Percentiles rank a stretch among this genome's conserved stretches.
Conservation (phyloP, 331 rosid species). For the Pyracantha coccinea region DNA sequence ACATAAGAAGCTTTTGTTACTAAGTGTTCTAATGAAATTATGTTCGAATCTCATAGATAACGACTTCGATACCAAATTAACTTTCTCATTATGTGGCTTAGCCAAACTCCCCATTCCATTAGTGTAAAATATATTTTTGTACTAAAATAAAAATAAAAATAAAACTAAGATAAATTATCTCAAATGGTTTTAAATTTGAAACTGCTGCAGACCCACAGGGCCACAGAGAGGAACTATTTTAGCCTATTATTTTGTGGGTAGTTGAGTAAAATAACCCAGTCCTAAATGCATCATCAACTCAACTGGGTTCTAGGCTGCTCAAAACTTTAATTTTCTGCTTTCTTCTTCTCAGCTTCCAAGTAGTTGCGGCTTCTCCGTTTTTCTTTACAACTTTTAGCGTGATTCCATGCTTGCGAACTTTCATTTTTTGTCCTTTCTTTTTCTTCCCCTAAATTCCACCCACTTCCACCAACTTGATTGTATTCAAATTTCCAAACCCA, state of each 20-base stretch:
- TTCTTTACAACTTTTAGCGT: slow-evolving; percentile 16
- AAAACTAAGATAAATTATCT: not conserved
- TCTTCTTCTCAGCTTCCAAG: not conserved
- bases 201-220: not conserved
- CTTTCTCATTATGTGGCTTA: too few relatives aligned
- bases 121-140: too few relatives aligned
- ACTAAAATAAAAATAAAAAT: too few relatives aligned
- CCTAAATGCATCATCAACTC: not conserved
- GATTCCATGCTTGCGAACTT: slow-evolving; percentile 27
- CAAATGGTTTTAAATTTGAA: not conserved
- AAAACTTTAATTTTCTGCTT: slow-evolving; percentile 7
- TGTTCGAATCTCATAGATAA: too few relatives aligned
- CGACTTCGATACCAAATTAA: too few relatives aligned
- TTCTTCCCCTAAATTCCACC: slow-evolving; percentile 8
- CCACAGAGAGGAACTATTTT: not conserved
- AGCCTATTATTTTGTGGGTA: not conserved
- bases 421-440: slow-evolving; percentile 17
- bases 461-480: slow-evolving; percentile 26
- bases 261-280: not conserved
- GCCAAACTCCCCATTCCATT: too few relatives aligned
- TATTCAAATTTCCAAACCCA: not conserved
- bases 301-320: slow-evolving; percentile 1
- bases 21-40: too few relatives aligned
- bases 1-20: not conserved
- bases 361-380: slow-evolving; percentile 9